Conservation (phyloP, 1,139 yeast species). For the Taphrina communis region DNA sequence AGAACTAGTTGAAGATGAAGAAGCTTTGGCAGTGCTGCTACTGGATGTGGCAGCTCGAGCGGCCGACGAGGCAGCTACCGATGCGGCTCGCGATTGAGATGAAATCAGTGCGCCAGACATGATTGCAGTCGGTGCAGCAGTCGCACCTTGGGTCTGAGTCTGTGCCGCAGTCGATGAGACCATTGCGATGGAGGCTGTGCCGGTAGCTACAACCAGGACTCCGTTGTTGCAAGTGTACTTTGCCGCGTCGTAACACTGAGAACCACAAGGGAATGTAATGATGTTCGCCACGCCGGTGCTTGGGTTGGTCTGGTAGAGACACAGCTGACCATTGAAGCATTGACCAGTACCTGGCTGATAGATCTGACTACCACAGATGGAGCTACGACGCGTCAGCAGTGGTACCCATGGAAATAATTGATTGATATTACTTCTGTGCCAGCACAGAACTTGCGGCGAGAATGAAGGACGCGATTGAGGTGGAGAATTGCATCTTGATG, state of each 20-base stretch:
- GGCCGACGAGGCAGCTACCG: conserved; percentile 19
- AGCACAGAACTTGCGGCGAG: conserved; percentile 22
- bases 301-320: conserved; percentile 31
- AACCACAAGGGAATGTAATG: conserved; percentile 34
- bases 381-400: conserved; percentile 3
- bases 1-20: conserved; percentile 2
- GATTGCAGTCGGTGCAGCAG: conserved; percentile 32
- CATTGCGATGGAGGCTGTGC: conserved; percentile 21
- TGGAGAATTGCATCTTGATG: conserved; percentile 23
- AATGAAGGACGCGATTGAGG: conserved; percentile 14
- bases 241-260: conserved; percentile 37
- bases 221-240: conserved; percentile 29
- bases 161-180: conserved; percentile 19
- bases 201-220: conserved; percentile 26
- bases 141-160: conserved; percentile 33
- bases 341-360: conserved; percentile 35
- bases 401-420: neutral
- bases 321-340: conserved; percentile 31
- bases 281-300: conserved; percentile 24
- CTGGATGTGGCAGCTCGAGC: conserved; percentile 20
- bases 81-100: conserved; percentile 29
- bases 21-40: conserved; percentile 2
- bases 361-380: conserved; percentile 38
- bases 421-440: conserved; percentile 14
- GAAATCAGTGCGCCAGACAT: conserved; percentile 23